Evolutionary conservation across 2,329 filamentous ascomycete species (phyloP), one percentile per base, ranked within the genome.

Genomic region (Fusarium bulbicola): DNA sequence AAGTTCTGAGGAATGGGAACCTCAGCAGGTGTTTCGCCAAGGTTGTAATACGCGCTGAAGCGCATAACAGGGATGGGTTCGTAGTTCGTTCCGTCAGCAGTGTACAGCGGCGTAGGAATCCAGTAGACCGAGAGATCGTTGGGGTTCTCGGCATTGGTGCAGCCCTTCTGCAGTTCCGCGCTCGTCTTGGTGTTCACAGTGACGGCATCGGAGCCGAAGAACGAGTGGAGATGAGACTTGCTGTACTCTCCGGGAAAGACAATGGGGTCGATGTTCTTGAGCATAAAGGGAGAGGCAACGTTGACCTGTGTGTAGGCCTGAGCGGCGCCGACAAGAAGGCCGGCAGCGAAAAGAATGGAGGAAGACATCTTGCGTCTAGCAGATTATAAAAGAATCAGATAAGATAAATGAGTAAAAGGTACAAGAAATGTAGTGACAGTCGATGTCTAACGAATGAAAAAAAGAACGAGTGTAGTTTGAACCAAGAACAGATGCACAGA

Each of bases 71-170:
- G 80, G 18, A 81, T 81, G 18, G 74, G 72, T 21, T 80, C 78
- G 13, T 74, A 82, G 40, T 79, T 78, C n/a, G 66, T 75, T 40
- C 80, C 78, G 28, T 80, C 73, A 42, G 75, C 72, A 13, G 80
- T 81, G 72, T 81, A 82, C 4, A 83, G 80, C 9, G 82, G 81
- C 0, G 84, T 86, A 0, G 84, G 84, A 1, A 82, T 79, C 85
- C 82, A 86, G 80, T 86, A 86, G 8, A 81, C 77, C 0, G 83
- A 85, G 3, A 85, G 76, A 63, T 86, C 85, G 60, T 86, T 86
- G 26, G 84, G 82, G 77, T 86, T 86, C 67, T 85, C 77, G 21
- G 79, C 82, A 14, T 80, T 83, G 15, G 84, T 82, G 79, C 85
- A 86, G 14, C 85, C 85, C 7, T 76, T 72, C 45, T 84, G 83